These are phyloP conservation scores for Neltuma alba DNA, from an alignment of 306 rosid genomes.

Conservation along the genomic window DNA sequence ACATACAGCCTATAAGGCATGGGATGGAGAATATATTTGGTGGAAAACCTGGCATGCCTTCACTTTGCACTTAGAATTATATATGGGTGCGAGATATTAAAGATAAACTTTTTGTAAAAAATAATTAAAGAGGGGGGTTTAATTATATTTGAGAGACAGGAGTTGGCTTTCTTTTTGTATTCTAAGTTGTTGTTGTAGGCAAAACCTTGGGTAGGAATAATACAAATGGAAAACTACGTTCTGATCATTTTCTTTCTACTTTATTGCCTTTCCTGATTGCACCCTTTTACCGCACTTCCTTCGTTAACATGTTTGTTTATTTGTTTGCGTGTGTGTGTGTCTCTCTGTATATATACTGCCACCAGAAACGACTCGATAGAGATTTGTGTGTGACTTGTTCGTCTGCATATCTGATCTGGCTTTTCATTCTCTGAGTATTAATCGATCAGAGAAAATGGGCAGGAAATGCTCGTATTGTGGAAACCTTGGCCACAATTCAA, in stretches of 20 bases:
- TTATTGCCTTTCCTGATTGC: conserved; percentile 45
- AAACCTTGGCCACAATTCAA: conserved; percentile 85
- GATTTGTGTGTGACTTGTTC: conserved; percentile 16
- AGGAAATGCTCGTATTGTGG: conserved; percentile 96
- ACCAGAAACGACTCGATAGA: conserved; percentile 60
- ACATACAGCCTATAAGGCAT: not conserved
- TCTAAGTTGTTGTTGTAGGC: conserved; percentile 5
- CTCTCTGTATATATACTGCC: conserved; percentile 30
- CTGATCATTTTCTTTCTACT: conserved; percentile 21
- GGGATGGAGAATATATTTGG: not conserved
- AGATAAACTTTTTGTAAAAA: not conserved
- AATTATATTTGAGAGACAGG: not conserved
- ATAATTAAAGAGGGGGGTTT: not conserved
- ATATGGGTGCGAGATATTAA: not conserved
- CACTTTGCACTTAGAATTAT: conserved; percentile 13
- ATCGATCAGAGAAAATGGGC: conserved; percentile 49
- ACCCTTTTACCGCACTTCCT: conserved; percentile 46
- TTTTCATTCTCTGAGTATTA: conserved; percentile 17
- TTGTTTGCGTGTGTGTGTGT: not conserved
- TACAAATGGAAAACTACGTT: conserved; percentile 42
- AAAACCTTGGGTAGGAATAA: conserved; percentile 51
- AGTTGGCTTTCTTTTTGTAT: conserved; percentile 1
- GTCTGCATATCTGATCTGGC: conserved; percentile 9
- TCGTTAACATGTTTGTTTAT: not conserved
- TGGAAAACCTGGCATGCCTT: conserved; percentile 10